Percentiles rank a stretch among this genome's conserved stretches.
Conservation (phyloP, 164 flowering plant species). For the Stephania yunnanensis region DNA sequence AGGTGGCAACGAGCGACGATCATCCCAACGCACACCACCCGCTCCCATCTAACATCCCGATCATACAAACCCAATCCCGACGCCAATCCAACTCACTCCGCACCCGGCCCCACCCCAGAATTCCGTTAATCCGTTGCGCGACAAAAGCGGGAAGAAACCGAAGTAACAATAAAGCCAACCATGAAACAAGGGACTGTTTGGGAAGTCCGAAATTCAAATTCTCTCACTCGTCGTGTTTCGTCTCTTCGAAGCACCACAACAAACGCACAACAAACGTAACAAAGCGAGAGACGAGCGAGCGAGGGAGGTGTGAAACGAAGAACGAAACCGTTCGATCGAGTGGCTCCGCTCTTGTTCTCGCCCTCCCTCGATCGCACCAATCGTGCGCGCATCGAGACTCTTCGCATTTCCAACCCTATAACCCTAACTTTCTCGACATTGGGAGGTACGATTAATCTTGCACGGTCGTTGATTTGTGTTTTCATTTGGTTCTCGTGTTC, state of each 20-base stretch:
- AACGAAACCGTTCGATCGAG: conserved; percentile 4
- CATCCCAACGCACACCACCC: too few species aligned
- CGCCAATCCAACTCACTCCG: not conserved
- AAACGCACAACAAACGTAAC: conserved; percentile 4
- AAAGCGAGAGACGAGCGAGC: not conserved
- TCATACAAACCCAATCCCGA: too few species aligned
- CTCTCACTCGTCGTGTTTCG: not conserved
- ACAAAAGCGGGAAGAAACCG: not conserved
- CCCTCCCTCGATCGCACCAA: conserved; percentile 4
- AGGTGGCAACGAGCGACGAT: too few species aligned
- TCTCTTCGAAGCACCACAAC: not conserved
- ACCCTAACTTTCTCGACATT: not conserved
- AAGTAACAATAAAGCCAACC: not conserved
- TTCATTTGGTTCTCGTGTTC: not conserved
- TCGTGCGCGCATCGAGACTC: not conserved
- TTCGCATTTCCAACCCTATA: not conserved
- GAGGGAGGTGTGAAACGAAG: not conserved
- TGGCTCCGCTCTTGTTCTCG: conserved; percentile 15
- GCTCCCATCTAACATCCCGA: too few species aligned
- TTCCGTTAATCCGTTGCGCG: not conserved
- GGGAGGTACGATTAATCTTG: conserved; percentile 4
- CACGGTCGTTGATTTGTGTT: not conserved
- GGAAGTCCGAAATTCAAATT: conserved; percentile 11
- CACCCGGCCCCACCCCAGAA: not conserved
- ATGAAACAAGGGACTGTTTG: not conserved